Conservation (phyloP, 1,139 yeast species). For the Keqinozyma sinolaborantium region DNA sequence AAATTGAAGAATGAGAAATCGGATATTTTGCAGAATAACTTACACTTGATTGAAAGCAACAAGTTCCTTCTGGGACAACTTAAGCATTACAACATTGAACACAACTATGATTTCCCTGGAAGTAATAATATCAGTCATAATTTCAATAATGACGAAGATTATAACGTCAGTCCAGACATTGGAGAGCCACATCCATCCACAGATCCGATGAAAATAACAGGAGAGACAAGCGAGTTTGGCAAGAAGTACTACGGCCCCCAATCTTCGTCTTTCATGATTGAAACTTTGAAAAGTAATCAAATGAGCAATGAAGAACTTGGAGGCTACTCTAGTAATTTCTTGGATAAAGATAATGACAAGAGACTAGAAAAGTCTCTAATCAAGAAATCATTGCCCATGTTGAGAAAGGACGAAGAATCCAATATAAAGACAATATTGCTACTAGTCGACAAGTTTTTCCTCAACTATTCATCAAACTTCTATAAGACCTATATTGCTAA, state of each 20-base stretch:
- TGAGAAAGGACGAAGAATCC: constrained; percentile 21
- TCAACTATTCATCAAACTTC: constrained; percentile 20
- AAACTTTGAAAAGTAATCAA: constrained; percentile 19
- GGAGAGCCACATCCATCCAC: neutral
- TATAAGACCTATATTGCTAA: constrained; percentile 31
- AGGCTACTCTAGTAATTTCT: constrained; percentile 9
- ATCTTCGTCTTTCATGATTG: constrained; percentile 45
- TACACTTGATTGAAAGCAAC: constrained; percentile 13
- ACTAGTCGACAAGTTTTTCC: constrained; percentile 33
- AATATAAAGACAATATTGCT: constrained; percentile 22
- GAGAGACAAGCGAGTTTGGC: constrained; percentile 27
- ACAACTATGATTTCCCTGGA: constrained; percentile 4
- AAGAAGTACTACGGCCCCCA: constrained; percentile 50
- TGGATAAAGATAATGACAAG: constrained; percentile 10
- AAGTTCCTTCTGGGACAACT: constrained; percentile 7
- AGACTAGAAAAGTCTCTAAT: constrained; percentile 14
- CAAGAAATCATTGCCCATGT: constrained; percentile 28
- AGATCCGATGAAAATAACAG: constrained; percentile 10
- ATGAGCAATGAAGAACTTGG: constrained; percentile 12
- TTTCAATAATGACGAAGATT: neutral
- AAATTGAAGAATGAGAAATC: constrained; percentile 17
- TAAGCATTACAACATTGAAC: constrained; percentile 7
- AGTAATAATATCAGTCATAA: neutral
- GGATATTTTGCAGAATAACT: constrained; percentile 16
- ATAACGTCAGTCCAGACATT: neutral